Base-by-base conservation (phyloP, 805 yeast species). In the Komagataella ulmi region DNA sequence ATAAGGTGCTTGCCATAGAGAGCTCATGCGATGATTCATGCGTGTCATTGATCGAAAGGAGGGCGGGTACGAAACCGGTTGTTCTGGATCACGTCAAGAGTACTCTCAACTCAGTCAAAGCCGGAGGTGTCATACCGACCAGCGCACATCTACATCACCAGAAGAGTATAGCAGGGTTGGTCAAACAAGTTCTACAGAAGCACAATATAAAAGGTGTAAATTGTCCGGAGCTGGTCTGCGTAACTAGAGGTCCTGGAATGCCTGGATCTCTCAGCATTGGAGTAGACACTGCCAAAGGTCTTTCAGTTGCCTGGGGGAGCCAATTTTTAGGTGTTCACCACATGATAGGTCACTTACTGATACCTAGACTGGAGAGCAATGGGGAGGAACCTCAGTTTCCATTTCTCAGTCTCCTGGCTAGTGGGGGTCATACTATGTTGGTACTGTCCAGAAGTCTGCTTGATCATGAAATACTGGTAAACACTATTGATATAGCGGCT, bases 241-340 rank as follows among this genome's bases (percentile, higher is more conserved):
- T 84, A 3, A 93, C 99, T 0, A 70, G 96, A 57, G 99, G 99
- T 0, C 99, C 99, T 0, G 99, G 99, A 0, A 88, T 93, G 97
- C 77, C 81, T 7, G 97, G 97, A 0, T 84, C 95, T 0, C 70
- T 93, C 12, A 76, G 88, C 7, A 83, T 88, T 0, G 95, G 97
- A 1, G 70, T 85, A 21, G 93, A 86, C 59, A 66, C 88, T 45
- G 96, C 95, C 0, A 85, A 88, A 59, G 99, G 98, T 0, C 68
- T 93, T 10, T 70, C 89, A 1, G 67, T 85, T 0, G 97, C 90
- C 0, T 85, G 88, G 84, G 64, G 75, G 12, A 75, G 71, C 6
- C 97, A 97, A 0, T 60, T 88, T 17, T 70, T 93, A 1, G 98
- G 97, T 0, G 96, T 91, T 0, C 95, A 93, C 63, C 99, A 93